Percentiles rank a stretch among this genome's conserved stretches.
Conservation (phyloP, 805 yeast genomes). For the Tetrapisispora pingtungensis region DNA sequence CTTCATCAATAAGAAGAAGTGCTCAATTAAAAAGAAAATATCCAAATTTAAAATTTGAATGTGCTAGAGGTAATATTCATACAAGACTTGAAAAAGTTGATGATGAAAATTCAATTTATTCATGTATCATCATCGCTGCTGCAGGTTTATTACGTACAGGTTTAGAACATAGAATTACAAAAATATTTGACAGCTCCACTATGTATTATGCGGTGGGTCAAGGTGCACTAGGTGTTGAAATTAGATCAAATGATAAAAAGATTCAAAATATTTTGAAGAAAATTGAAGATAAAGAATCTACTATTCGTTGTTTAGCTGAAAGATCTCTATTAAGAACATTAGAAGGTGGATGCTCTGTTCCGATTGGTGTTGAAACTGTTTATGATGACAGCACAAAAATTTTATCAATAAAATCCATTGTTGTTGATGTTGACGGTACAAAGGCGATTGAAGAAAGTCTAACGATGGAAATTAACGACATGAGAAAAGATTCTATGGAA, state of each 20-base stretch:
- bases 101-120: slow-evolving; percentile 48
- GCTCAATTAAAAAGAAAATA: slow-evolving; percentile 75
- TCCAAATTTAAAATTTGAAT: slow-evolving; percentile 70
- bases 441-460: slow-evolving; percentile 50
- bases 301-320: slow-evolving; percentile 78
- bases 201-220: slow-evolving; percentile 98
- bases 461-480: slow-evolving; percentile 25
- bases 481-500: slow-evolving; percentile 50
- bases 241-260: slow-evolving; percentile 55
- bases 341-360: slow-evolving; percentile 98
- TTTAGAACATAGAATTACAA: slow-evolving; percentile 65
- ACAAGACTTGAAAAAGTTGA: slow-evolving; percentile 80
- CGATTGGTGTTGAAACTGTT: slow-evolving; percentile 76
- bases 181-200: slow-evolving; percentile 56
- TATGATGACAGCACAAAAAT: slow-evolving; percentile 38
- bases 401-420: slow-evolving; percentile 56
- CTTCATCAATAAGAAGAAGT: slow-evolving; percentile 87
- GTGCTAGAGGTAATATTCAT: slow-evolving; percentile 75
- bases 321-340: slow-evolving; percentile 75
- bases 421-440: slow-evolving; percentile 77
- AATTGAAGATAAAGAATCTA: slow-evolving; percentile 56
- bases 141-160: slow-evolving; percentile 80
- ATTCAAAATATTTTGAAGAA: slow-evolving; percentile 50
- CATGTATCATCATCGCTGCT: slow-evolving; percentile 79
- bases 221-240: slow-evolving; percentile 93